Conservation (phyloP, 192 early-diverging fungal species). For the Fimicolochytrium jonesii region DNA sequence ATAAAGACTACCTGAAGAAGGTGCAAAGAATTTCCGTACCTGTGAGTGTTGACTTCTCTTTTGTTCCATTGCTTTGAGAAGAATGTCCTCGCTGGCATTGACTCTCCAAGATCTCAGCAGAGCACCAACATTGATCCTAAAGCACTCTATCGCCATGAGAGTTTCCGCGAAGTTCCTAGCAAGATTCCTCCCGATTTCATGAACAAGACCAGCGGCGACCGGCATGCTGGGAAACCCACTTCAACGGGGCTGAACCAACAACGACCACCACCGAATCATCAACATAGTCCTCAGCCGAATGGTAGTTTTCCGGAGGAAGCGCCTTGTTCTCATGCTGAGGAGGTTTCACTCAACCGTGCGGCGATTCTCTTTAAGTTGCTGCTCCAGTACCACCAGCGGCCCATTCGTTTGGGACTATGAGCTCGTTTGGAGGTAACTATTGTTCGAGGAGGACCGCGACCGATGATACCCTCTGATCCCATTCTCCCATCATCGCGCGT, state of each 20-base stretch:
- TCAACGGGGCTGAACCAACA: background rate
- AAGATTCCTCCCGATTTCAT: background rate
- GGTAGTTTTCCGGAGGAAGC: too few relatives aligned
- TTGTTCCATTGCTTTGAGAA: background rate
- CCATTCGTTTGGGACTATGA: background rate
- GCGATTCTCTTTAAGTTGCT: too few relatives aligned
- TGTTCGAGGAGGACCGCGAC: too few relatives aligned
- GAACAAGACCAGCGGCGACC: too few relatives aligned
- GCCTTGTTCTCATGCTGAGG: too few relatives aligned
- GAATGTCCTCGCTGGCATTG: background rate
- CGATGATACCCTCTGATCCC: background rate
- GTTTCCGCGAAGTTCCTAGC: background rate
- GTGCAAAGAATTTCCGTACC: constrained; percentile 11
- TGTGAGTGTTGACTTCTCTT: background rate
- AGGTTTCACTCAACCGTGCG: too few relatives aligned
- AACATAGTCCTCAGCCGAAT: too few relatives aligned
- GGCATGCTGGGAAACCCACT: too few relatives aligned
- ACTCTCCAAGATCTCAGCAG: background rate
- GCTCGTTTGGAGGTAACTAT: too few relatives aligned
- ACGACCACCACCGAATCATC: too few relatives aligned
- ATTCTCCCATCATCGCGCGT: background rate
- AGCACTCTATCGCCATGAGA: constrained; percentile 3
- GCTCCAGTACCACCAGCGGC: background rate
- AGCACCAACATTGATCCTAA: background rate
- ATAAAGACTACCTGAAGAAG: constrained; percentile 55